phyloP scores from a whole-genome alignment of 176 grass and related monocot genomes.

The Avena insularis region DNA sequence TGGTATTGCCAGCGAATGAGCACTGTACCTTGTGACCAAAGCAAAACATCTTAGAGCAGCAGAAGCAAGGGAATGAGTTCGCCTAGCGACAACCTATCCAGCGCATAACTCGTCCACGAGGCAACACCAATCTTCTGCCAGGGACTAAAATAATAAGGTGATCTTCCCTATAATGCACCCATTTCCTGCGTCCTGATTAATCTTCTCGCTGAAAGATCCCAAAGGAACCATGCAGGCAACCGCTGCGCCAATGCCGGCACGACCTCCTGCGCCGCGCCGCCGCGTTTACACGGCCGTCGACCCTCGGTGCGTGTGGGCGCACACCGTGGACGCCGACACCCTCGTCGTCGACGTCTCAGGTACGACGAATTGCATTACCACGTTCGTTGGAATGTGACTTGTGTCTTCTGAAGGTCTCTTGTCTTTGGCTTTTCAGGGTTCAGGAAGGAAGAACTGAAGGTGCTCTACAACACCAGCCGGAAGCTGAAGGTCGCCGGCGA shows the following conservation, averaged over 20 bases:
- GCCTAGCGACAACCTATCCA: constrained; percentile 15
- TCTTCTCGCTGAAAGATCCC: constrained; percentile 9
- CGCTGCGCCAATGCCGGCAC: neutral
- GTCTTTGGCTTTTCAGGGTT: constrained; percentile 43
- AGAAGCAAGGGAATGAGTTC: constrained; percentile 48
- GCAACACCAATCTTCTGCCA: constrained; percentile 13
- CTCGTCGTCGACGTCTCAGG: constrained; percentile 60
- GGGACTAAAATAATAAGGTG: neutral
- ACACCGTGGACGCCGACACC: constrained; percentile 34
- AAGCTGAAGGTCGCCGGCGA: constrained; percentile 62
- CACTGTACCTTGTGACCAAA: neutral
- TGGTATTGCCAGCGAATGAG: neutral
- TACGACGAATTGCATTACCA: neutral
- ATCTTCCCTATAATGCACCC: neutral
- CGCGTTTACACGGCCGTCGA: constrained; percentile 46
- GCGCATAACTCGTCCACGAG: constrained; percentile 15
- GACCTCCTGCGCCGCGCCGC: neutral
- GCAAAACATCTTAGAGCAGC: constrained; percentile 36
- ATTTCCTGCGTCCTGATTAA: neutral
- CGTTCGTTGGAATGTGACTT: neutral
- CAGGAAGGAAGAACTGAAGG: constrained; percentile 61
- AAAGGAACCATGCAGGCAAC: neutral
- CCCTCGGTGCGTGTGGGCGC: constrained; percentile 51
- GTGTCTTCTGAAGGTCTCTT: neutral
- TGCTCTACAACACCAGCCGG: constrained; percentile 46